Base-by-base conservation (phyloP, 768 basidiomycete genomes). In the Suillus sp. region DNA sequence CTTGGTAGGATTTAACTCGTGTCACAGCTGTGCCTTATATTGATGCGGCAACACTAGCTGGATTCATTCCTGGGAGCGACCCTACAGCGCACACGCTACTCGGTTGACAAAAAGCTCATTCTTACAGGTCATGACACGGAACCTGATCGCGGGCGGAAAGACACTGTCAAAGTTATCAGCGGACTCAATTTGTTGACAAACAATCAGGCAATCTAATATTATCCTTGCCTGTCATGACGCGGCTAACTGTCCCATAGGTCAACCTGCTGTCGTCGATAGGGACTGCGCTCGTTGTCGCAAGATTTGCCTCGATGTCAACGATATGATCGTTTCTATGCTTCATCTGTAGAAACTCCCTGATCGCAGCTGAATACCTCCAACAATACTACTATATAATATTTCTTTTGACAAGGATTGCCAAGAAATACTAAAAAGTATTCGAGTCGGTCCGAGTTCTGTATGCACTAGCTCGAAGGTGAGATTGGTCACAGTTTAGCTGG, bases 61-160 rank as follows among this genome's bases (percentile, higher is more conserved):
- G 96, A 98, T 72, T 95, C 92, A 0, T 48, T 97, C 14, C 79
- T 97, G 20, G 96, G 96, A 2, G 94, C 95, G 6, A 94, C 92
- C 6, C 72, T 96, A 1, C 96, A 98, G 69, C 79, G 83, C 60
- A 94, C 93, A 4, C 83, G 87, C 32, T 96, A 88, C 75, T 89
- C 89, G 6, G 77, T 77, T 51, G 77, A 79, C 25, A 83, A 81
- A 66, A 86, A 86, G 68, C 77, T 83, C 50, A 81, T 97, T 56
- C 78, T 93, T 16, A 86, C 88, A 55, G 87, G 91, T 67, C 79
- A 78, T 16, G 74, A 77, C 1, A 72, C 73, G 13, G 66, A 65
- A 38, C 65, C 63, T 4, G 70, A 64, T 32, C 37, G 34, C 3
- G 72, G 70, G 18, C 62, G 61, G 53, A 75, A 78, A 14, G 81